Base-by-base conservation (phyloP, 805 yeast species). In the Pichia deserticola region DNA sequence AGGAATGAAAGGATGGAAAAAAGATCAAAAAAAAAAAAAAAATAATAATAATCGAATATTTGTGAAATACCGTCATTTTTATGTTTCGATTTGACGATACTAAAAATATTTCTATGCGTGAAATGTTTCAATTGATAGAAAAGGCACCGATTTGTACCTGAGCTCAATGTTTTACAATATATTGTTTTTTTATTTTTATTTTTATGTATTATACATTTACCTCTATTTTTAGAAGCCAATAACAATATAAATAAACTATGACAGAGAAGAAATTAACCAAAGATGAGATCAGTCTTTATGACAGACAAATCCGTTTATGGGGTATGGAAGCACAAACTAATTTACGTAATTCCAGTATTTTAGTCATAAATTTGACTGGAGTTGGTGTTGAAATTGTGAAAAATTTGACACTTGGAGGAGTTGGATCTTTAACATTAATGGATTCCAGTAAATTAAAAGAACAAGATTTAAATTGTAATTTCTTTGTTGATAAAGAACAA, bases 301-400 rank as follows among this genome's bases (percentile, higher is more conserved):
- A 92, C 66, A 78, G 99, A 51, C 99, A 92, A 67, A 90, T 92
- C 54, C 71, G 99, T 54, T 74, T 92, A 25, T 92, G 99, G 99
- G 99, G 99, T 2, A 73, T 93, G 62, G 95, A 86, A 34, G 95
- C 97, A 4, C 99, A 92, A 64, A 74, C 79, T 39, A 65, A 81
- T 41, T 78, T 92, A 71, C 75, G 93, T 36, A 77, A 82, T 20
- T 83, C 97, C 7, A 77, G 76, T 42, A 74, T 92, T 5, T 68
- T 90, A 42, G 59, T 93, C 40, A 72, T 92, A 43, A 84, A 86
- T 53, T 58, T 89, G 13, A 85, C 90, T 10, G 87, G 88, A 1
- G 74, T 87, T 8, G 95, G 95, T 6, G 79, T 82, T 13, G 99
- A 92, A 64, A 74, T 86, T 10, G 79, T 83, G 36, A 92, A 93